Percentiles rank a stretch among this genome's conserved stretches.
These are phyloP conservation scores for Diaporthe vaccinii DNA, from an alignment of 2,329 filamentous ascomycete species.

Conservation along the genomic window DNA sequence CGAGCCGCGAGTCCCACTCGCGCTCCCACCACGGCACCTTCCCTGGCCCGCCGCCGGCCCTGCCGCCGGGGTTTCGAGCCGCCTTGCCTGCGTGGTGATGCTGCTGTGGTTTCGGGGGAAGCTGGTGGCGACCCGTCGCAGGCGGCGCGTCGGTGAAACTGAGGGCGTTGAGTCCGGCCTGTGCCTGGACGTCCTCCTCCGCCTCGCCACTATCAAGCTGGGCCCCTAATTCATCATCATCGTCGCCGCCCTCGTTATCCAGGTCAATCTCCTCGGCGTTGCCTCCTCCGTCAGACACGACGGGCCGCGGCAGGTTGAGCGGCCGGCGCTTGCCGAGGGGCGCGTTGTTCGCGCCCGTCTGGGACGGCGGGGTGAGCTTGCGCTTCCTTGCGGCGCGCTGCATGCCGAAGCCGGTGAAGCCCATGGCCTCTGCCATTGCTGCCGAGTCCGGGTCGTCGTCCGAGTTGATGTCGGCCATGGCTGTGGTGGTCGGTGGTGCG, in stretches of 20 bases:
- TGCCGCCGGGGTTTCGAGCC: constrained; percentile 19
- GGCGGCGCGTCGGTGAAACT: constrained; percentile 29
- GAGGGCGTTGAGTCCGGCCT: constrained; percentile 48
- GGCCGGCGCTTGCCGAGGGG: constrained; percentile 55
- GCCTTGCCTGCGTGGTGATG: background rate
- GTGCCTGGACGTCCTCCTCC: constrained; percentile 41
- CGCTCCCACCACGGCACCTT: constrained; percentile 68
- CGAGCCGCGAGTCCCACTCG: constrained; percentile 78
- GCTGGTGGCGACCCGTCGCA: background rate
- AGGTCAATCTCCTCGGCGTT: constrained; percentile 63
- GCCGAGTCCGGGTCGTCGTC: constrained; percentile 53
- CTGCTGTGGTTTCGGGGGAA: constrained; percentile 36
- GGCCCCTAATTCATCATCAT: constrained; percentile 41
- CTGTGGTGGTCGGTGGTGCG: background rate
- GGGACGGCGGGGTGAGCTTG: constrained; percentile 71
- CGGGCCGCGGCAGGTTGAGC: constrained; percentile 39
- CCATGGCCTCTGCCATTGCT: constrained; percentile 77
- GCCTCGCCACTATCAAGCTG: constrained; percentile 23
- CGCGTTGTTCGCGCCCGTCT: constrained; percentile 56
- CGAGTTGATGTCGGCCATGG: constrained; percentile 38
- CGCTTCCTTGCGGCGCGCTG: constrained; percentile 73
- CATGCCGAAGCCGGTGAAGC: constrained; percentile 79
- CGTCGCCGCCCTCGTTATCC: constrained; percentile 50
- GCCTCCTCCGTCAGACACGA: constrained; percentile 7
- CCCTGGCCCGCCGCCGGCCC: constrained; percentile 56